These are phyloP conservation scores for Astragalus glycyphyllos DNA, from an alignment of 306 rosid species.

Conservation along the genomic window DNA sequence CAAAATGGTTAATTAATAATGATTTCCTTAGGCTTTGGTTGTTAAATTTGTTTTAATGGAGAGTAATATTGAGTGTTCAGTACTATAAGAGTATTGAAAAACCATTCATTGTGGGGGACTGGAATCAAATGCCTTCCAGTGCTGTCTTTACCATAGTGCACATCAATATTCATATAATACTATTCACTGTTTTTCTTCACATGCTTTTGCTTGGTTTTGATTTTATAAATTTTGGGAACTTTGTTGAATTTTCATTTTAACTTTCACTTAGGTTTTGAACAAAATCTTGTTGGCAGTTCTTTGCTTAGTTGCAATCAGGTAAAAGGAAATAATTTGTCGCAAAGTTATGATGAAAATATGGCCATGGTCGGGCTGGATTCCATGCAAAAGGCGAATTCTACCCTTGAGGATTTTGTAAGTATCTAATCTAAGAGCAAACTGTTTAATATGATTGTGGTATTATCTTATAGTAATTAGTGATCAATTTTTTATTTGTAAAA, in stretches of 20 bases:
- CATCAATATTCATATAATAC: not conserved
- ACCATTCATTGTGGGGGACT: not conserved
- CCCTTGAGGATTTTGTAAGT: constrained; percentile 96
- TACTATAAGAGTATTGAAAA: not conserved
- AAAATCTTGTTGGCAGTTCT: constrained; percentile 46
- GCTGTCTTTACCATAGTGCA: not conserved
- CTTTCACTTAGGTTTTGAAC: constrained; percentile 51
- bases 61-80: not conserved
- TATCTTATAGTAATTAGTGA: constrained; percentile 3
- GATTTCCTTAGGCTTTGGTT: not conserved
- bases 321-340: constrained; percentile 35
- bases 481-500: constrained; percentile 5
- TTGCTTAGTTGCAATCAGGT: constrained; percentile 41
- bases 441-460: constrained; percentile 20
- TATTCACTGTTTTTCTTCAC: constrained; percentile 24
- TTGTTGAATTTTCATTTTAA: constrained; percentile 25
- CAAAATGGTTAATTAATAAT: not conserved
- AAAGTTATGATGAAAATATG: constrained; percentile 46
- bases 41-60: not conserved
- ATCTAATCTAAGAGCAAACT: constrained; percentile 15
- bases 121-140: constrained; percentile 1
- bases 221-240: not conserved
- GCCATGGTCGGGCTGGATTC: constrained; percentile 75
- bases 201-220: constrained; percentile 24
- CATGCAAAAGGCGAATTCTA: constrained; percentile 86